Conservation (phyloP, 768 basidiomycete genomes). For the Dentipellis fragilis region DNA sequence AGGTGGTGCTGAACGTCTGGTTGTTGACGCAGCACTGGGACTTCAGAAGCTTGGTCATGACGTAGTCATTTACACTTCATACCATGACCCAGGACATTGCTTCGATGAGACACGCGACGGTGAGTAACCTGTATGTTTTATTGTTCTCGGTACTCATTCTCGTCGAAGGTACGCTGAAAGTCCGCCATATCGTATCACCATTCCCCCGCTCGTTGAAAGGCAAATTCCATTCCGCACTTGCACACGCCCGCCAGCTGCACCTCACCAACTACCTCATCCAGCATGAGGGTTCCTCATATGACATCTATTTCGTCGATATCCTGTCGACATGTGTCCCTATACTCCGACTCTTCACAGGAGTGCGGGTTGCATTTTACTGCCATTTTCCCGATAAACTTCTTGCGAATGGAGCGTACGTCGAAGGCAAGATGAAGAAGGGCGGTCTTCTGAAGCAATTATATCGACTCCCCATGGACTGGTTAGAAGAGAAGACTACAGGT, state of each 20-base stretch:
- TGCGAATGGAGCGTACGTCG: constrained; percentile 55
- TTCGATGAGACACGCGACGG: constrained; percentile 94
- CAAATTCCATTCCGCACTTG: constrained; percentile 81
- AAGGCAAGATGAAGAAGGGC: constrained; percentile 35
- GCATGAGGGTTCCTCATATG: constrained; percentile 41
- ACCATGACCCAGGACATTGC: constrained; percentile 79
- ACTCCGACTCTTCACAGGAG: constrained; percentile 52
- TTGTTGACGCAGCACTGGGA: constrained; percentile 91
- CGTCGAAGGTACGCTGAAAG: constrained; percentile 60
- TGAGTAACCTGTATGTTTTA: constrained; percentile 22
- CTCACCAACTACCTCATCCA: constrained; percentile 58
- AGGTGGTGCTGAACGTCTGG: constrained; percentile 94
- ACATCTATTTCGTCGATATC: constrained; percentile 93
- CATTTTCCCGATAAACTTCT: constrained; percentile 97
- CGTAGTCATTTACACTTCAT: constrained; percentile 87
- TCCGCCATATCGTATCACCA: constrained; percentile 62
- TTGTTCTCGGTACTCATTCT: background rate
- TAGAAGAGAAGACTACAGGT: constrained; percentile 90
- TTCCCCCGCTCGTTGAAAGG: constrained; percentile 75
- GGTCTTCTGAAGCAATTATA: constrained; percentile 66
- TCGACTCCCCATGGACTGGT: constrained; percentile 78
- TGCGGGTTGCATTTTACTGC: constrained; percentile 93
- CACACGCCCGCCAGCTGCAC: constrained; percentile 83
- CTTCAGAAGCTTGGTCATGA: constrained; percentile 76
- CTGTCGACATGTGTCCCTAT: constrained; percentile 87